Evolutionary conservation across 2,329 filamentous ascomycete genomes (phyloP).

Genomic region (Akanthomyces dipterigenus): DNA sequence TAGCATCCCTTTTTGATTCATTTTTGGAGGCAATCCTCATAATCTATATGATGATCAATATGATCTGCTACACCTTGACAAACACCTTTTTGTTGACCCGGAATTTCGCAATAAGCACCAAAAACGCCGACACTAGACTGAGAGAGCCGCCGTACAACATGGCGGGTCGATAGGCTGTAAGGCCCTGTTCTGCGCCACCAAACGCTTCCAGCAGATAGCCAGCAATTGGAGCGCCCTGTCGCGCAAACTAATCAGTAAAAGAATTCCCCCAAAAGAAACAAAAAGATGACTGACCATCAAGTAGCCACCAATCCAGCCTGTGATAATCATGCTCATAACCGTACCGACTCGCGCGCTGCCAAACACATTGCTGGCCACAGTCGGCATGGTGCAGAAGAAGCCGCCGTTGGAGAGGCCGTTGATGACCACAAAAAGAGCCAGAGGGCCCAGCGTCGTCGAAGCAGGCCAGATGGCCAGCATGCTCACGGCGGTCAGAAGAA

Average conservation of each 20-base stretch:
- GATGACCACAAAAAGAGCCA: slow-evolving; percentile 50
- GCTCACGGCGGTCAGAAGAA: slow-evolving; percentile 47
- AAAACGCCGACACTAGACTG: slow-evolving; percentile 36
- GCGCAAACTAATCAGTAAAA: neutral
- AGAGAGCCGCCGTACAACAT: slow-evolving; percentile 56
- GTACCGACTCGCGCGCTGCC: slow-evolving; percentile 47
- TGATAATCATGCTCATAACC: slow-evolving; percentile 56
- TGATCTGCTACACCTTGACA: slow-evolving; percentile 18
- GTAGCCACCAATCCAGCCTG: slow-evolving; percentile 55
- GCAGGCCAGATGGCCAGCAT: slow-evolving; percentile 58
- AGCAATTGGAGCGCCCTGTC: slow-evolving; percentile 49
- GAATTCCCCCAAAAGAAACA: neutral
- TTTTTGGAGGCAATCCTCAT: too few relatives aligned
- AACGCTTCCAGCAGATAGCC: slow-evolving; percentile 51
- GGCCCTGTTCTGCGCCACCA: slow-evolving; percentile 40
- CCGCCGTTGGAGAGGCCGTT: slow-evolving; percentile 56
- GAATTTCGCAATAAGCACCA: slow-evolving; percentile 37
- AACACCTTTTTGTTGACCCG: slow-evolving; percentile 32
- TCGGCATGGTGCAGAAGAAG: slow-evolving; percentile 59
- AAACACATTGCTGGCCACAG: slow-evolving; percentile 53
- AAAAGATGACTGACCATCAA: slow-evolving; percentile 39
- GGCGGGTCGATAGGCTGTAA: slow-evolving; percentile 50
- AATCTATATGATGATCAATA: too few relatives aligned
- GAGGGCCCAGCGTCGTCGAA: slow-evolving; percentile 44
- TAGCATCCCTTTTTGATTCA: too few relatives aligned